These are phyloP conservation scores for Populus tremula DNA, from an alignment of 345 rosid genomes.

Conservation along the genomic window DNA sequence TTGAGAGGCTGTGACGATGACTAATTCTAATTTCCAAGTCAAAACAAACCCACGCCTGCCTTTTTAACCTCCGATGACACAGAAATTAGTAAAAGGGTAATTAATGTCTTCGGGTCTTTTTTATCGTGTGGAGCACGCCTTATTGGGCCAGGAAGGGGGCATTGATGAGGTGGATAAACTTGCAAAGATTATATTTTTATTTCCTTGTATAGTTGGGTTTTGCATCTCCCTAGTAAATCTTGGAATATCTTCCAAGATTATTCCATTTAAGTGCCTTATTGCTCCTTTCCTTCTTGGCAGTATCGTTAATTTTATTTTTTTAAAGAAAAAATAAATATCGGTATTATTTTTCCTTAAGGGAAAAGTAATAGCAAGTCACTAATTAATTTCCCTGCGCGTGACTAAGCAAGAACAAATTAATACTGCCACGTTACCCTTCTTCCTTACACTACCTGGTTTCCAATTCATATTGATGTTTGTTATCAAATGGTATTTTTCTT, in stretches of 20 bases:
- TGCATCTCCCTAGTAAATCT: background rate
- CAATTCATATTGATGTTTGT: background rate
- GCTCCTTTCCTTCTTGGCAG: background rate
- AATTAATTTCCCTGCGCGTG: background rate
- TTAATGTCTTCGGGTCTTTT: background rate
- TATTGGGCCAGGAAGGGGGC: slow-evolving; percentile 1
- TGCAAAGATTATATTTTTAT: background rate
- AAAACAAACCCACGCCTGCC: slow-evolving; percentile 30
- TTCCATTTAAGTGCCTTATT: background rate
- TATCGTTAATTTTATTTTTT: background rate
- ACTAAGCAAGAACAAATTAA: background rate
- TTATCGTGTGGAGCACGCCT: slow-evolving; percentile 21
- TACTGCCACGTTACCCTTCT: too few relatives aligned
- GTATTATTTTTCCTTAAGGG: background rate
- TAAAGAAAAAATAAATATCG: background rate
- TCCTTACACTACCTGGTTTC: background rate
- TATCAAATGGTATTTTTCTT: background rate
- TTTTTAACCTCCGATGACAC: background rate
- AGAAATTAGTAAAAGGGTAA: background rate
- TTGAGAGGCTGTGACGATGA: background rate
- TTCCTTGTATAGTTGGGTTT: background rate
- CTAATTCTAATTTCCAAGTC: slow-evolving; percentile 39
- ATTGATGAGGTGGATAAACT: background rate
- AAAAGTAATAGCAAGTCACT: background rate
- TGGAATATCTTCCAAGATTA: background rate